Evolutionary conservation across 2,329 filamentous ascomycete species (phyloP), one percentile per base, ranked within the genome.

Genomic region (Aspergillus udagawae): DNA sequence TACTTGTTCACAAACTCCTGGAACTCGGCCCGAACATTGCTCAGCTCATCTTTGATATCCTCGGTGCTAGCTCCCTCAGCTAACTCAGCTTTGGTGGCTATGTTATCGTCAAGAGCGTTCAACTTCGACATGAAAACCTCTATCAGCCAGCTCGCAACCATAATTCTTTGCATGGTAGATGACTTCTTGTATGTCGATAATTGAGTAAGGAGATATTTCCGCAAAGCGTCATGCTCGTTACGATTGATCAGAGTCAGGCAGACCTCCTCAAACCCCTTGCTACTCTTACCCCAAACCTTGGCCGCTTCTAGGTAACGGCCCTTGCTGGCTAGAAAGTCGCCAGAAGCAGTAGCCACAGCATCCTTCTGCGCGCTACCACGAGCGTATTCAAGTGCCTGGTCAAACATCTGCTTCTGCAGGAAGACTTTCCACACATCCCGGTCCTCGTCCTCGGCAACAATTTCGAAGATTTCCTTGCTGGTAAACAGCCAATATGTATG

Each of bases 401-500:
- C 92, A 64, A 96, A 99, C 65, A 94, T 87, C 66, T 95, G 89
- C 63, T 88, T 84, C 67, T 89, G 85, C 57, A 97, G 82, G 85
- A 97, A 90, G 53, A 97, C 91, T 70, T 91, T 91, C 94, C 94
- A 99, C 17, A 97, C 86, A 71, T 97, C 90, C 64, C 94, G 82
- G 64, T 92, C 90, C 73, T 99, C 94, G 55, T 97, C 91, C 48
- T 87, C 88, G 12, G 93, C 88, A 12, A 94, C 90, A 57, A 99
- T 88, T 75, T 99, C 94, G 65, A 92, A 97, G 52, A 99, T 96
- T 67, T 96, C 92, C 56, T 90, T 84, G 0, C 85, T 83, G 0
- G 93, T 97, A 69, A 97, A 96, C 2, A 99, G 82, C 94, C 95
- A 99, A 70, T 93, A 97, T 0, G 94, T 99, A 68, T 93, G 95